A percentile compares a stretch with the other conserved stretches of the same genome.
Evolutionary conservation across 352 stramenopile species (phyloP).

Genomic region (Pythium pectinolyticum): DNA sequence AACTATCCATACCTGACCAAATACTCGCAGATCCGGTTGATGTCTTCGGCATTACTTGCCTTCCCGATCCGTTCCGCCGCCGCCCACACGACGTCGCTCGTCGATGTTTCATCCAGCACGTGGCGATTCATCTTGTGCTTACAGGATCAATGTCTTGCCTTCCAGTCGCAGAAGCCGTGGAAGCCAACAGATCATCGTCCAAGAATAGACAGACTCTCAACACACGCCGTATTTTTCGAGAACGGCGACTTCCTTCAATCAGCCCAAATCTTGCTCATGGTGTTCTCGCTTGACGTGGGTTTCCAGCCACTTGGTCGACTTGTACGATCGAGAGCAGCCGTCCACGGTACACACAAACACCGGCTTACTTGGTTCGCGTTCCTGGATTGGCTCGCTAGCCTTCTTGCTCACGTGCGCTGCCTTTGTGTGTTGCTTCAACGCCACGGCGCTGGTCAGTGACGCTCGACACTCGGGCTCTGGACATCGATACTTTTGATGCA

Average conservation of each 20-base stretch:
- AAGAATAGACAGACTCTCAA: constrained; percentile 12
- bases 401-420: not conserved
- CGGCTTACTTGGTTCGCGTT: not conserved
- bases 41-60: constrained; percentile 39
- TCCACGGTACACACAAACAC: constrained; percentile 4
- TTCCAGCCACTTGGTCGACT: constrained; percentile 25
- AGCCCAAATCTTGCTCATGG: not conserved
- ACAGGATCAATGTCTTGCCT: not conserved
- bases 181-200: not conserved
- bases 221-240: no score
- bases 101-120: constrained; percentile 28
- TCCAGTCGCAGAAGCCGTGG: not conserved
- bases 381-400: not conserved
- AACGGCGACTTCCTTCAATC: not conserved
- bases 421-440: constrained; percentile 21
- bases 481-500: constrained; percentile 24
- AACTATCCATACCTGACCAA: constrained; percentile 45
- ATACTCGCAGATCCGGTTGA: constrained; percentile 62
- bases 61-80: constrained; percentile 61
- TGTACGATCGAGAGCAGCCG: constrained; percentile 18
- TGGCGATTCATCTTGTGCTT: constrained; percentile 15
- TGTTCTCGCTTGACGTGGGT: constrained; percentile 16
- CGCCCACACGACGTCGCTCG: constrained; percentile 48
- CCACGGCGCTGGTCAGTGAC: constrained; percentile 5
- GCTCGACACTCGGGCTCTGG: constrained; percentile 7